Percentiles rank a stretch among this genome's conserved stretches.
Conservation (phyloP, 108 stramenopile species). For the Cyclotella kingstonii region DNA sequence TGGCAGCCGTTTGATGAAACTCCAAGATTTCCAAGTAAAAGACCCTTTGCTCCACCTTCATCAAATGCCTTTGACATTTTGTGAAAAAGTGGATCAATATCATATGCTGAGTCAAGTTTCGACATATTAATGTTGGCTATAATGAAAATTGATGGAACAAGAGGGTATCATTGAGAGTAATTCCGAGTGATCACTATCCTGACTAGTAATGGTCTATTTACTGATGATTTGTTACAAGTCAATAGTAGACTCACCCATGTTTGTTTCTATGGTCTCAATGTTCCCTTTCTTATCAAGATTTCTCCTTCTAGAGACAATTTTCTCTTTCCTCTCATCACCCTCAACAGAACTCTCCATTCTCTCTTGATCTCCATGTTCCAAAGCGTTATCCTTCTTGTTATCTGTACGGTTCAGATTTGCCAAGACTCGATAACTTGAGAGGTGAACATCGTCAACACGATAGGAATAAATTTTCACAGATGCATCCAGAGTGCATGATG, state of each 20-base stretch:
- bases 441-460: slow-evolving; percentile 96
- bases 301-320: slow-evolving; percentile 21
- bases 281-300: slow-evolving; percentile 14
- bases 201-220: neutral
- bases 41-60: slow-evolving; percentile 96
- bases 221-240: neutral
- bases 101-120: slow-evolving; percentile 92
- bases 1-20: slow-evolving; percentile 81
- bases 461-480: slow-evolving; percentile 97
- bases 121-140: slow-evolving; percentile 86
- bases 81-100: slow-evolving; percentile 96
- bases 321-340: slow-evolving; percentile 21
- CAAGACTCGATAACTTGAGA: slow-evolving; percentile 90
- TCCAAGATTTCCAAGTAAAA: slow-evolving; percentile 91
- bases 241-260: slow-evolving; percentile 56
- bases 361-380: slow-evolving; percentile 11
- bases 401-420: slow-evolving; percentile 92
- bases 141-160: neutral
- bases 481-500: slow-evolving; percentile 95
- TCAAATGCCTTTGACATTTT: slow-evolving; percentile 98
- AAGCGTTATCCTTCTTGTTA: slow-evolving; percentile 34
- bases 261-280: slow-evolving; percentile 71
- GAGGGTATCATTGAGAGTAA: slow-evolving; percentile 1
- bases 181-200: neutral
- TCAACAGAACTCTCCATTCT: slow-evolving; percentile 4